phyloP scores from a whole-genome alignment of 176 grass and related monocot species.

The Echinochloa phyllopogon region DNA sequence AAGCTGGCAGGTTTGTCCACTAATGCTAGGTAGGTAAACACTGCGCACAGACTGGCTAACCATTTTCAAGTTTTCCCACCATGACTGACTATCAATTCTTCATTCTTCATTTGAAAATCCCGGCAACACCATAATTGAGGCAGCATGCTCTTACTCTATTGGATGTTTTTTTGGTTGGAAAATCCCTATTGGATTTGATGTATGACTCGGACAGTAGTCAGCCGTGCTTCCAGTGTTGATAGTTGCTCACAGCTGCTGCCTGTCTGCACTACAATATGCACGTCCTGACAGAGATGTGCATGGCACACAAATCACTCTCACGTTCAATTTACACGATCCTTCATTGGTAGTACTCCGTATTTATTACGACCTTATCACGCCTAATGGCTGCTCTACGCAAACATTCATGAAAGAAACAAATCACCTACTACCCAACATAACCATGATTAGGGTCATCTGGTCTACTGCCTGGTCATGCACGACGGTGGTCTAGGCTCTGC shows the following conservation, averaged over 20 bases:
- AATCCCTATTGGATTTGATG: neutral
- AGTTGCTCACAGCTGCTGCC: neutral
- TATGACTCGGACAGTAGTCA: neutral
- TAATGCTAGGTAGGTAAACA: neutral
- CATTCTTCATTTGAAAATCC: neutral
- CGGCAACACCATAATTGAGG: neutral
- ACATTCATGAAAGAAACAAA: conserved; percentile 6
- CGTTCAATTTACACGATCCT: neutral
- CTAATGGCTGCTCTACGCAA: neutral
- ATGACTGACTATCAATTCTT: neutral
- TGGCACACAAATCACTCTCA: neutral
- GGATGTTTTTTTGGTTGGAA: neutral
- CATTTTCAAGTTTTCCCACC: neutral
- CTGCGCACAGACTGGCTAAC: neutral
- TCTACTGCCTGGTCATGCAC: neutral
- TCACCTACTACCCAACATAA: neutral
- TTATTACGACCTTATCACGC: neutral
- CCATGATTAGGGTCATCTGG: neutral
- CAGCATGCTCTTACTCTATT: neutral
- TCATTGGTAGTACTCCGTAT: neutral
- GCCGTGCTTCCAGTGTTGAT: neutral
- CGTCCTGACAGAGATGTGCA: conserved; percentile 6
- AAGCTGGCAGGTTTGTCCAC: conserved; percentile 33
- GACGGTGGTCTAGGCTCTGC: neutral
- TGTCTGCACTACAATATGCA: neutral